Evolutionary conservation across 108 stramenopile species (phyloP).

Genomic region (Skeletonema potamos): DNA sequence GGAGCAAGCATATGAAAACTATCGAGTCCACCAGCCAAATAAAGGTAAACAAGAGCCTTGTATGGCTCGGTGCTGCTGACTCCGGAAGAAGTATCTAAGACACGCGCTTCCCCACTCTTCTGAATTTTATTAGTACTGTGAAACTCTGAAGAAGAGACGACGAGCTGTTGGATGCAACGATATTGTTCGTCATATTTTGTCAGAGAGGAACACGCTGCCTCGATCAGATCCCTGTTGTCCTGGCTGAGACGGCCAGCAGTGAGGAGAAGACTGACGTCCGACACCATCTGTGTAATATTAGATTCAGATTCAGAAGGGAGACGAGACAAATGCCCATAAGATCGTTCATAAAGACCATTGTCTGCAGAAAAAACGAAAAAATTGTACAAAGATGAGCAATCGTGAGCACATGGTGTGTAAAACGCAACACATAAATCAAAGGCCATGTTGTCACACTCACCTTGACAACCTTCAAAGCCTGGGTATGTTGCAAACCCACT

Average conservation of each 20-base stretch:
- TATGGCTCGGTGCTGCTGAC: constrained; percentile 39
- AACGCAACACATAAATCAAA: neutral
- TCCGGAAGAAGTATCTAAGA: neutral
- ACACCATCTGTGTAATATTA: constrained; percentile 33
- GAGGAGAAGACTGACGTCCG: constrained; percentile 57
- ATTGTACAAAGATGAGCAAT: neutral
- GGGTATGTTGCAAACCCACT: constrained; percentile 33
- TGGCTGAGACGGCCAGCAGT: constrained; percentile 58
- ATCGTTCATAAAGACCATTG: constrained; percentile 22
- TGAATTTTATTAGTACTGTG: constrained; percentile 49
- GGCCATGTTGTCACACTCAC: neutral
- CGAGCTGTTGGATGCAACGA: constrained; percentile 42
- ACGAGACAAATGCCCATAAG: constrained; percentile 28
- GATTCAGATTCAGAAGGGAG: constrained; percentile 5
- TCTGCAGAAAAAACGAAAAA: constrained; percentile 11
- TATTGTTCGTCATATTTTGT: constrained; percentile 9
- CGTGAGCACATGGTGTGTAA: neutral
- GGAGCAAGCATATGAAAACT: constrained; percentile 65
- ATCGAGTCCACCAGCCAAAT: constrained; percentile 59
- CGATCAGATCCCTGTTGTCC: constrained; percentile 40
- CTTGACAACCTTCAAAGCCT: constrained; percentile 6
- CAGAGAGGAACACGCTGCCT: constrained; percentile 26
- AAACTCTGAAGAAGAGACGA: constrained; percentile 61
- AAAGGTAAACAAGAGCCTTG: constrained; percentile 66
- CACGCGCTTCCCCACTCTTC: constrained; percentile 24